Evolutionary conservation across 106 monocot species (phyloP).

Genomic region (Acorus calamus): DNA sequence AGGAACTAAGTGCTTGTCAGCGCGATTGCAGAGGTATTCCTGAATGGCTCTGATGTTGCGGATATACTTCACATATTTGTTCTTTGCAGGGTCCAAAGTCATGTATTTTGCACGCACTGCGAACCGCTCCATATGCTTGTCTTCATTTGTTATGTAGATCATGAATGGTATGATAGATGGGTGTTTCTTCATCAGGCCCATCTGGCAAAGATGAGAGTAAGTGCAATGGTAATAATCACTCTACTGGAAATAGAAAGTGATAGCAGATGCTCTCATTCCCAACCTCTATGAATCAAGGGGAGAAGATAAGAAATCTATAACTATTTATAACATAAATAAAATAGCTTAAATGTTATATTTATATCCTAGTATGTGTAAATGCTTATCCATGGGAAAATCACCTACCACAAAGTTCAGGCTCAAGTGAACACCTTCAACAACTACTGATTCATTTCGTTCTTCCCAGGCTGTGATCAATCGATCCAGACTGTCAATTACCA

Average conservation of each 20-base stretch:
- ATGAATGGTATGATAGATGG: slow-evolving; percentile 91
- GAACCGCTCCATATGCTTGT: slow-evolving; percentile 86
- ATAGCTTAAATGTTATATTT: too few relatives aligned
- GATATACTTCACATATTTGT: slow-evolving; percentile 90
- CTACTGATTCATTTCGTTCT: slow-evolving; percentile 76
- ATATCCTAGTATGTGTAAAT: background rate
- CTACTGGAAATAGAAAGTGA: too few relatives aligned
- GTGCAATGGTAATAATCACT: too few relatives aligned
- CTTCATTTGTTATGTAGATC: slow-evolving; percentile 80
- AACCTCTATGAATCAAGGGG: background rate
- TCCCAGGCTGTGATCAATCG: slow-evolving; percentile 94
- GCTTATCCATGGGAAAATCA: background rate
- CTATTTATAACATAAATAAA: background rate
- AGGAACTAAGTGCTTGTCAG: slow-evolving; percentile 89
- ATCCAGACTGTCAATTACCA: slow-evolving; percentile 95
- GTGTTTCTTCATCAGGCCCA: slow-evolving; percentile 96
- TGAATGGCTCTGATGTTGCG: slow-evolving; percentile 85
- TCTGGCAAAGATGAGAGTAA: slow-evolving; percentile 22
- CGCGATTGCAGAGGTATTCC: slow-evolving; percentile 77
- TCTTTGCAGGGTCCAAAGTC: slow-evolving; percentile 85
- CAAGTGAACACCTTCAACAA: slow-evolving; percentile 89
- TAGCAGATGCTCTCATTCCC: too few relatives aligned
- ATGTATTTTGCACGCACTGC: slow-evolving; percentile 98
- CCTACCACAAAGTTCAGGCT: slow-evolving; percentile 97
- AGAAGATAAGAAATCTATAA: background rate